Percentiles rank a stretch among this genome's conserved stretches.
Evolutionary conservation across 306 rosid genomes (phyloP).

Genomic region (Styphnolobium japonicum): DNA sequence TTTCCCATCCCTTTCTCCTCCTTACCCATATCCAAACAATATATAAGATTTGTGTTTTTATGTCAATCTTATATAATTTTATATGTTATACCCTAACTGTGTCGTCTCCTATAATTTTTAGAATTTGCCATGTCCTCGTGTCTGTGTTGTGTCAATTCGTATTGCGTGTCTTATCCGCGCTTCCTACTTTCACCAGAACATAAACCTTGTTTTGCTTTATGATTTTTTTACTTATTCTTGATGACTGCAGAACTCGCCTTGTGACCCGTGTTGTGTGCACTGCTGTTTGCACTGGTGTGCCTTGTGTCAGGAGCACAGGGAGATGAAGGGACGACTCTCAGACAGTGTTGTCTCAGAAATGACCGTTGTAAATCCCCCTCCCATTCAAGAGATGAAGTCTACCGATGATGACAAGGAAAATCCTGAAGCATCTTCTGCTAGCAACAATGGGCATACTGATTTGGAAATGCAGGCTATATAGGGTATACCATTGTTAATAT

Average conservation of each 20-base stretch:
- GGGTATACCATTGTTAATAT: slow-evolving; percentile 13
- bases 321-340: slow-evolving; percentile 78
- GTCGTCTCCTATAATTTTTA: no score
- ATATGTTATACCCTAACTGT: no score
- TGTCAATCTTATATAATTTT: no score
- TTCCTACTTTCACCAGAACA: no score
- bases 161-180: no score
- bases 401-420: slow-evolving; percentile 39
- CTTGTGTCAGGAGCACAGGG: slow-evolving; percentile 94
- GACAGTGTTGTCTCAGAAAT: slow-evolving; percentile 52
- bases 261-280: slow-evolving; percentile 94
- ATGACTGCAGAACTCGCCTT: slow-evolving; percentile 66
- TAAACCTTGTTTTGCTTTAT: background rate
- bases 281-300: slow-evolving; percentile 97
- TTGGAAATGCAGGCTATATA: slow-evolving; percentile 81
- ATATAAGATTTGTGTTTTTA: no score
- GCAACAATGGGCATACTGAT: slow-evolving; percentile 40
- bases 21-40: no score
- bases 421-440: slow-evolving; percentile 45
- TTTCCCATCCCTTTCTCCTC: no score
- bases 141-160: no score
- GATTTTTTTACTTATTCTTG: background rate
- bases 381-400: slow-evolving; percentile 82
- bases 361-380: slow-evolving; percentile 77
- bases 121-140: no score